Evolutionary conservation across 805 yeast species (phyloP).

Genomic region (Zygoascus tannicola): DNA sequence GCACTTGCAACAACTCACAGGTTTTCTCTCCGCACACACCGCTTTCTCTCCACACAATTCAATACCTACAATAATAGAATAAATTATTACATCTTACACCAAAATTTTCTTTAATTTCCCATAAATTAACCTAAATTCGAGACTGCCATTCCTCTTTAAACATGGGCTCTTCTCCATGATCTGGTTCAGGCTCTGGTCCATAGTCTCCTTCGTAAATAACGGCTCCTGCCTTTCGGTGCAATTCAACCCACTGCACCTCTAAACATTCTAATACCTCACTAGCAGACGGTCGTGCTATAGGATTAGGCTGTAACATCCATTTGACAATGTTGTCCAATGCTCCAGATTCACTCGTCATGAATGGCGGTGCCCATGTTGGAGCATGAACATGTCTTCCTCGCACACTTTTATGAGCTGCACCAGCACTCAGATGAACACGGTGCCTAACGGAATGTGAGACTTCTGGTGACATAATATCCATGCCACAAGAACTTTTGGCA

Average conservation of each 20-base stretch:
- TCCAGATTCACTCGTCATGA: constrained; percentile 61
- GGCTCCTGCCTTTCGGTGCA: constrained; percentile 82
- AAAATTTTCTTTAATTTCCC: too few species aligned
- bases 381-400: neutral
- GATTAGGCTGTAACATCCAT: constrained; percentile 85
- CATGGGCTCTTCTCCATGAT: neutral
- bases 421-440: constrained; percentile 3
- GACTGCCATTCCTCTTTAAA: constrained; percentile 5
- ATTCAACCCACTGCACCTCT: constrained; percentile 72
- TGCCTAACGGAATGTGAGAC: too few species aligned
- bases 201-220: constrained; percentile 91
- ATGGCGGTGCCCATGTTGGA: constrained; percentile 82
- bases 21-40: too few species aligned
- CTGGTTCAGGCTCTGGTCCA: constrained; percentile 60
- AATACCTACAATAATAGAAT: too few species aligned
- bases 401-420: constrained; percentile 1
- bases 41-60: too few species aligned
- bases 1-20: too few species aligned
- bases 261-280: constrained; percentile 54
- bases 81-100: too few species aligned
- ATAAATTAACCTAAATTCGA: neutral
- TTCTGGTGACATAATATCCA: neutral
- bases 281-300: constrained; percentile 73
- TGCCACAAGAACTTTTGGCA: neutral
- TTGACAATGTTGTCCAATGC: constrained; percentile 71